phyloP scores from a whole-genome alignment of 495 filamentous ascomycete species.

The Achaetomiella virescens region DNA sequence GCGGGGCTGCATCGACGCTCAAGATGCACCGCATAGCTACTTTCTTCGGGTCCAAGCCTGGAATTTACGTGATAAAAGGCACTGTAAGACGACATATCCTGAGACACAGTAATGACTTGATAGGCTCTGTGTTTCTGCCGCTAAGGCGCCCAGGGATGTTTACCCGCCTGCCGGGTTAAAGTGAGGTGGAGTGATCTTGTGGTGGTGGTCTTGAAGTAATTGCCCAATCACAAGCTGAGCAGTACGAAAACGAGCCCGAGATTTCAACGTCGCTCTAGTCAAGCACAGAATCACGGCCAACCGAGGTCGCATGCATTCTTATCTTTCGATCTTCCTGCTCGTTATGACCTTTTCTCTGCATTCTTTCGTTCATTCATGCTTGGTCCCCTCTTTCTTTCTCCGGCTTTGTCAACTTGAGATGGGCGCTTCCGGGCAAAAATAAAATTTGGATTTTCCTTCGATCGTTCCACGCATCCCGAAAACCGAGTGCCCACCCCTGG shows the following conservation, averaged over 20 bases:
- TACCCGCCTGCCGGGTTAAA: neutral
- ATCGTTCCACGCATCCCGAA: no score
- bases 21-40: neutral
- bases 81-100: neutral
- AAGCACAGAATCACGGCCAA: neutral
- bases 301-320: neutral
- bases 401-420: no score
- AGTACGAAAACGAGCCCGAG: constrained; percentile 10
- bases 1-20: neutral
- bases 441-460: no score
- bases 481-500: neutral
- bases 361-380: no score
- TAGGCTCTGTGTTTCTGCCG: neutral
- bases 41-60: no score
- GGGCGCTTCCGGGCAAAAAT: no score
- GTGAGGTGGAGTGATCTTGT: neutral
- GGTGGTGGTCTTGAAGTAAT: neutral
- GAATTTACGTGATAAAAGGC: no score
- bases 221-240: constrained; percentile 4
- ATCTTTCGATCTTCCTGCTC: neutral
- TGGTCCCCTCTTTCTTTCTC: no score
- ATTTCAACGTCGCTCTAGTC: neutral
- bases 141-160: neutral
- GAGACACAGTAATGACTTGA: neutral
- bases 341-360: no score